Conservation (phyloP, 768 basidiomycete species). For the Cubamyces lactineus region DNA sequence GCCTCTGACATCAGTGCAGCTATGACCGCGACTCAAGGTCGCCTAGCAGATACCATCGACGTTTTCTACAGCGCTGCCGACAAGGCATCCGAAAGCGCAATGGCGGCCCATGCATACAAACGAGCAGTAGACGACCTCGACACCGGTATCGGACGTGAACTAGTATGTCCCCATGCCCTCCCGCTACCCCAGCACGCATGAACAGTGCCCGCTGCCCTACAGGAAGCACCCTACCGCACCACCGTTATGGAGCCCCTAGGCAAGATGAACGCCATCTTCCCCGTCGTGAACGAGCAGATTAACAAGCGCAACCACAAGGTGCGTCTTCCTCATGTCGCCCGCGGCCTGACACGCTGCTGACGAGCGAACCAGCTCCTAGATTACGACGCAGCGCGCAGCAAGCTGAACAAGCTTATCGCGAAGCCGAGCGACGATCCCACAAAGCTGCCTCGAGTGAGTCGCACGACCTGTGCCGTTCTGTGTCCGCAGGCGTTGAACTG, state of each 20-base stretch:
- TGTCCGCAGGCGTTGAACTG: background rate
- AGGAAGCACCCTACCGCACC: conserved; percentile 95
- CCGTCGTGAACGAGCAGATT: conserved; percentile 91
- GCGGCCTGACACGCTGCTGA: background rate
- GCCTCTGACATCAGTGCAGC: conserved; percentile 48
- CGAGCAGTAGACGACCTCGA: conserved; percentile 94
- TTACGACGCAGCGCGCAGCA: conserved; percentile 92
- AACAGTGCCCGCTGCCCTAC: background rate
- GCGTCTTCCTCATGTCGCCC: background rate
- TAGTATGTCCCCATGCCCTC: conserved; percentile 55
- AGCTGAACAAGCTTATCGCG: conserved; percentile 84
- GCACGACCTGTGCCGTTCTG: too few relatives aligned
- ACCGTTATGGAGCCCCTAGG: conserved; percentile 95
- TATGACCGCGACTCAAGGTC: conserved; percentile 92
- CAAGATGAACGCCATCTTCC: conserved; percentile 96
- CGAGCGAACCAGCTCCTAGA: conserved; percentile 74
- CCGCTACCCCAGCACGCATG: background rate
- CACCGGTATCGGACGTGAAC: conserved; percentile 76
- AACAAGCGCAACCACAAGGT: conserved; percentile 97
- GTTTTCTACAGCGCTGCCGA: conserved; percentile 89
- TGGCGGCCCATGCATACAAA: conserved; percentile 97
- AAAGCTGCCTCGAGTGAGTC: conserved; percentile 78
- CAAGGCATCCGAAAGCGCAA: conserved; percentile 85
- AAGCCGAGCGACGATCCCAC: conserved; percentile 94
- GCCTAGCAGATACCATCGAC: conserved; percentile 92